Conservation (phyloP, 2,329 filamentous ascomycete species). For the Nectriaceae sp. region DNA sequence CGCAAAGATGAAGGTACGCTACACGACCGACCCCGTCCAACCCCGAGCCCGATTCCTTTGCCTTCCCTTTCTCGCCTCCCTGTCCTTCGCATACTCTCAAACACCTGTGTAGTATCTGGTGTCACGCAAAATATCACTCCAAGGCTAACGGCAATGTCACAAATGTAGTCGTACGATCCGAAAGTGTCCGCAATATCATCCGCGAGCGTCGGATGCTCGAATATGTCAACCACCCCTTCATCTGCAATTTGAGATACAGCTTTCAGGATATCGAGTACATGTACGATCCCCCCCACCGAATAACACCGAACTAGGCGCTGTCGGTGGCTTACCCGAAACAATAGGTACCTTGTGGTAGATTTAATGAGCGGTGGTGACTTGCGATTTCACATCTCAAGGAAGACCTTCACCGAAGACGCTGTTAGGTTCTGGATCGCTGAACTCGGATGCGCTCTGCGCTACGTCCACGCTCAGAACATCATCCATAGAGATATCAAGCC, state of each 20-base stretch:
- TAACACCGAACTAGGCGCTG: background rate
- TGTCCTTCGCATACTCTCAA: too few species aligned
- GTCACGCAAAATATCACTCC: constrained; percentile 6
- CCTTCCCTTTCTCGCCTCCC: too few species aligned
- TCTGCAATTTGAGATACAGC: constrained; percentile 97
- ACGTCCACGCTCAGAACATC: constrained; percentile 83
- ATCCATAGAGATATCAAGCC: constrained; percentile 92
- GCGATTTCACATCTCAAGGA: constrained; percentile 95
- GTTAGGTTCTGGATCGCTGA: constrained; percentile 97
- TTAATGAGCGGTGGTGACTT: constrained; percentile 97
- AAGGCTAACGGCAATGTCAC: constrained; percentile 26
- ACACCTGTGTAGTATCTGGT: background rate
- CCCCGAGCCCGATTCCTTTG: too few species aligned
- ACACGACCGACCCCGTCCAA: constrained; percentile 2
- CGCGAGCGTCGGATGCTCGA: constrained; percentile 97
- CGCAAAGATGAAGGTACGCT: constrained; percentile 91
- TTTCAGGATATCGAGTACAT: constrained; percentile 99
- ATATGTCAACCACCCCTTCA: constrained; percentile 95
- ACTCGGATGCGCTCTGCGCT: constrained; percentile 85
- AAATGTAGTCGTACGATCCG: constrained; percentile 82
- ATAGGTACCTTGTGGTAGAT: constrained; percentile 94
- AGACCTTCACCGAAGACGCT: constrained; percentile 96
- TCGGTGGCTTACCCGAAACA: constrained; percentile 19
- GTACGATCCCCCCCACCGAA: constrained; percentile 52
- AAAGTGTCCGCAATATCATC: constrained; percentile 98